These are phyloP conservation scores for Theileria annulata DNA, from an alignment of 169 alveolate genomes.

Conservation along the genomic window DNA sequence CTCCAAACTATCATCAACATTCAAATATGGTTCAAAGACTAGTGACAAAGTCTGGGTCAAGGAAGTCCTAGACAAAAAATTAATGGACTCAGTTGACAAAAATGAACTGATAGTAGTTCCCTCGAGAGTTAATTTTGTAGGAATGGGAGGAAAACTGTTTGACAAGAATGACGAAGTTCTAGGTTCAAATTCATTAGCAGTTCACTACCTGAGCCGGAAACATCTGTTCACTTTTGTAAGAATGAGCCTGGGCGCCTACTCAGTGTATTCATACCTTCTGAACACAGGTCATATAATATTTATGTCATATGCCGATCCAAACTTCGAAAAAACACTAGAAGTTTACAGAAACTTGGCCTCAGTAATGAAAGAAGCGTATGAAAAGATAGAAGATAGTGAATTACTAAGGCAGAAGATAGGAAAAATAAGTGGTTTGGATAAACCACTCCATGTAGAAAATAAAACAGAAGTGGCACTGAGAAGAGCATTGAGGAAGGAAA, in stretches of 20 bases:
- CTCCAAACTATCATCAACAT: conserved; percentile 10
- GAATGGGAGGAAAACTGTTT: conserved; percentile 75
- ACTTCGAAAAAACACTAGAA: conserved; percentile 48
- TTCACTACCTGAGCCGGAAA: conserved; percentile 64
- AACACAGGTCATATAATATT: conserved; percentile 58
- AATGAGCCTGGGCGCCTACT: conserved; percentile 76
- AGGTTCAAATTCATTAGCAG: conserved; percentile 67
- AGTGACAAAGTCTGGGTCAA: conserved; percentile 24
- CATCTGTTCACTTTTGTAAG: conserved; percentile 75
- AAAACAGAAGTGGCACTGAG: conserved; percentile 45
- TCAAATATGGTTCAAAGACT: background rate
- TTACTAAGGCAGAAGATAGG: conserved; percentile 63
- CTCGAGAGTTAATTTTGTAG: conserved; percentile 74
- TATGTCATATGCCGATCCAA: conserved; percentile 69
- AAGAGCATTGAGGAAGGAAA: conserved; percentile 54
- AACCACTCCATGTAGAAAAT: conserved; percentile 42
- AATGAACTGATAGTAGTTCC: conserved; percentile 64
- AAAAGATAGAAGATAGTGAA: conserved; percentile 28
- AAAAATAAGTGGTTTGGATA: conserved; percentile 50
- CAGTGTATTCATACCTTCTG: conserved; percentile 62
- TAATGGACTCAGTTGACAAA: background rate
- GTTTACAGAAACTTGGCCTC: conserved; percentile 33
- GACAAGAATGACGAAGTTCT: conserved; percentile 60
- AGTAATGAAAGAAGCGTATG: conserved; percentile 35
- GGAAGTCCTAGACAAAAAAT: conserved; percentile 22